Conservation (phyloP, 2,329 filamentous ascomycete genomes). For the Trichoderma koningii region DNA sequence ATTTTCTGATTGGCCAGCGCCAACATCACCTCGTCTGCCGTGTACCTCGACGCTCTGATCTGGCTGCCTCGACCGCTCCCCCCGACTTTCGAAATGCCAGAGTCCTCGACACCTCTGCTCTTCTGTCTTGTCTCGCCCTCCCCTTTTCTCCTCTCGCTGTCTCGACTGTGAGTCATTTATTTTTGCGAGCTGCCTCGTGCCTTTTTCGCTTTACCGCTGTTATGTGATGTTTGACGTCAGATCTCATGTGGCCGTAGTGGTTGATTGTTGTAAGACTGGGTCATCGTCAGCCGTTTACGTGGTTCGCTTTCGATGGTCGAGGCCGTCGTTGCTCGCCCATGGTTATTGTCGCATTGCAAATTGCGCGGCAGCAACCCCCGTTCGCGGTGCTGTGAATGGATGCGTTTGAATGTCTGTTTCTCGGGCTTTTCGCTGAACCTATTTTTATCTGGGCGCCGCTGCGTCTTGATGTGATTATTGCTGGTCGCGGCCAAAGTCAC, state of each 20-base stretch:
- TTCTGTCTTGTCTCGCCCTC: constrained; percentile 35
- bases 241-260: constrained; percentile 13
- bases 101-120: constrained; percentile 29
- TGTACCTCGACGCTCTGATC: constrained; percentile 41
- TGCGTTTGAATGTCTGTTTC: constrained; percentile 6
- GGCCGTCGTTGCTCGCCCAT: constrained; percentile 26
- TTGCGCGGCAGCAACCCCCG: constrained; percentile 31
- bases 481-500: constrained; percentile 35
- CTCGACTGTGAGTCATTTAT: constrained; percentile 37
- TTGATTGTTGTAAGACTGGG: constrained; percentile 12
- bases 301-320: constrained; percentile 29
- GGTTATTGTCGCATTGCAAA: constrained; percentile 40
- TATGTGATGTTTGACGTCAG: constrained; percentile 16
- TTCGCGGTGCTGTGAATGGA: constrained; percentile 18
- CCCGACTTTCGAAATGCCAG: constrained; percentile 33
- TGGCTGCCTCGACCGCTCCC: constrained; percentile 30
- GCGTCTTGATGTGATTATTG: constrained; percentile 28
- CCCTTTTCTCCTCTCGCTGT: constrained; percentile 33
- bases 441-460: constrained; percentile 27
- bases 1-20: constrained; percentile 45
- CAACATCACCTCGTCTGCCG: constrained; percentile 41
- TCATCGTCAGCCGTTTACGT: constrained; percentile 25
- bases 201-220: background rate
- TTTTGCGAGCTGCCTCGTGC: constrained; percentile 3
- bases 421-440: constrained; percentile 28